These are phyloP conservation scores for Picochlorum sp. DNA, from an alignment of 139 green algal species.

Conservation along the genomic window DNA sequence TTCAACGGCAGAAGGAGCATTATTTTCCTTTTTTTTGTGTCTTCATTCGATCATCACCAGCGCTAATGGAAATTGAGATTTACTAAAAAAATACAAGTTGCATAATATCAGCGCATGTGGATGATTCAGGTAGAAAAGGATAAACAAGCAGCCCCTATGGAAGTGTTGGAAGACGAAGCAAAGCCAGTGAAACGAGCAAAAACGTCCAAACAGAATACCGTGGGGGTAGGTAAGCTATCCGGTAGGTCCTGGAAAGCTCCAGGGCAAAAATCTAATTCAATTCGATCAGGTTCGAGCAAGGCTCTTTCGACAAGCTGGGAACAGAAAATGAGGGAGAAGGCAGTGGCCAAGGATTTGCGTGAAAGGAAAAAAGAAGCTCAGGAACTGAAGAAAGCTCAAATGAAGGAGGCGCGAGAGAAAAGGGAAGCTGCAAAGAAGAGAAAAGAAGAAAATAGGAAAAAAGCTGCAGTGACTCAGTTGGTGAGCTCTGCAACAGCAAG, in stretches of 20 bases:
- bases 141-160: slow-evolving; percentile 4
- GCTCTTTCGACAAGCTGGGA: slow-evolving; percentile 38
- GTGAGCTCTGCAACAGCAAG: slow-evolving; percentile 34
- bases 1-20: too few relatives aligned
- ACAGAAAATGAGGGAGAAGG: slow-evolving; percentile 48
- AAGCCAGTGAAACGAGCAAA: background rate
- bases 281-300: slow-evolving; percentile 7
- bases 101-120: background rate
- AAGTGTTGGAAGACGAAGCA: background rate
- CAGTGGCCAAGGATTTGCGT: slow-evolving; percentile 17
- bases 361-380: slow-evolving; percentile 19
- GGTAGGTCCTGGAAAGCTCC: slow-evolving; percentile 38
- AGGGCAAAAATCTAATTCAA: slow-evolving; percentile 6
- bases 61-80: too few relatives aligned
- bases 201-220: slow-evolving; percentile 31
- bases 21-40: too few relatives aligned
- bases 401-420: slow-evolving; percentile 14
- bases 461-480: slow-evolving; percentile 14
- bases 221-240: slow-evolving; percentile 27
- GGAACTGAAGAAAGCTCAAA: slow-evolving; percentile 14
- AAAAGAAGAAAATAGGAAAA: slow-evolving; percentile 35
- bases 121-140: slow-evolving; percentile 11
- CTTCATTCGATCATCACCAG: background rate
- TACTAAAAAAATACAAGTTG: too few relatives aligned
- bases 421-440: slow-evolving; percentile 24